Evolutionary conservation across 306 rosid genomes (phyloP).

Genomic region (Gastrolobium villosum): DNA sequence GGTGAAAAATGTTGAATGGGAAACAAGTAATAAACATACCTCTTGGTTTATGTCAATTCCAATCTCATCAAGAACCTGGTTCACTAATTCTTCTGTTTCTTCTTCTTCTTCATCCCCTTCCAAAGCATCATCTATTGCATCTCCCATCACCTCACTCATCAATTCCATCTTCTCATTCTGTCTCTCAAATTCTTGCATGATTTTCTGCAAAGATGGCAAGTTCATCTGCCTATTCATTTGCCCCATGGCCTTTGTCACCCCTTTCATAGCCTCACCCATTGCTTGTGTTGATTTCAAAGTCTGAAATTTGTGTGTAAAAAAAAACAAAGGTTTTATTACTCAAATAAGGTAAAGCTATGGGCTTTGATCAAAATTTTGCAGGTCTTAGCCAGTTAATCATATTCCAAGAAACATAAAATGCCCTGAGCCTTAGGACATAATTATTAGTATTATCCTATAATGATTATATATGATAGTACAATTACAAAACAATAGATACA

Average conservation of each 20-base stretch:
- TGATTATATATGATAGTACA: conserved; percentile 2
- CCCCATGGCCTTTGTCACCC: conserved; percentile 99
- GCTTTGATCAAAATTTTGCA: not conserved
- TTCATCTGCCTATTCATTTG: conserved; percentile 99
- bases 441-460: conserved; percentile 1
- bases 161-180: conserved; percentile 98
- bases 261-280: conserved; percentile 99
- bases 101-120: conserved; percentile 99
- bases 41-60: conserved; percentile 92
- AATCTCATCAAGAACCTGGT: conserved; percentile 97
- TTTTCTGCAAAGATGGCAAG: conserved; percentile 93
- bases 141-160: conserved; percentile 88
- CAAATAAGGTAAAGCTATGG: not conserved
- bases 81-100: conserved; percentile 94
- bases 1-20: conserved; percentile 31
- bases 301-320: conserved; percentile 51
- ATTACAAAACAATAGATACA: conserved; percentile 24
- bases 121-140: conserved; percentile 97
- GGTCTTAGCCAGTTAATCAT: conserved; percentile 14
- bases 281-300: conserved; percentile 98
- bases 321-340: conserved; percentile 33
- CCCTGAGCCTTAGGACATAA: conserved; percentile 25
- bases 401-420: conserved; percentile 32
- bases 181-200: conserved; percentile 95
- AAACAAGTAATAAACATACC: conserved; percentile 55